Evolutionary conservation across 805 yeast species (phyloP).

Genomic region (Yarrowia divulgata): DNA sequence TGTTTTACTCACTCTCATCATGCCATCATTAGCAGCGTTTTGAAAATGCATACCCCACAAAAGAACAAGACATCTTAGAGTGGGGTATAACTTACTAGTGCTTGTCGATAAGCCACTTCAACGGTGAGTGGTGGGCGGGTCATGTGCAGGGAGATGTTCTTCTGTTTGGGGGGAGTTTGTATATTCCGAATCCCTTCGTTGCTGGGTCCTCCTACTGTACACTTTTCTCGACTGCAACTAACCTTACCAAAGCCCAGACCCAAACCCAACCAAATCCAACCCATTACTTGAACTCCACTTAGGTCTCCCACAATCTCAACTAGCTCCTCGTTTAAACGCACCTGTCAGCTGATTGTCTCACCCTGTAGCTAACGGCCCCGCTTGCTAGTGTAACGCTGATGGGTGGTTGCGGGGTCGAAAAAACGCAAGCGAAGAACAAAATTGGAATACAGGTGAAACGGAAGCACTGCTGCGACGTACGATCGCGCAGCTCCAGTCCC

Average conservation of each 20-base stretch:
- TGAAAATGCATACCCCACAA: conserved; percentile 17
- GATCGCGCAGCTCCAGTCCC: no score
- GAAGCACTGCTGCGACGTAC: no score
- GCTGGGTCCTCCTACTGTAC: no score
- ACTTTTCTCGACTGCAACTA: no score
- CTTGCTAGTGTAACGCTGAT: conserved; percentile 5
- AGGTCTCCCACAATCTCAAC: neutral
- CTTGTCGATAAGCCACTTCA: neutral
- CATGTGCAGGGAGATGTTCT: no score
- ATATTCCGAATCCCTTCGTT: no score
- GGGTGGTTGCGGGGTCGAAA: neutral
- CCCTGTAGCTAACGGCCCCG: conserved; percentile 11
- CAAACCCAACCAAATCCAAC: no score
- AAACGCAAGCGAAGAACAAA: neutral
- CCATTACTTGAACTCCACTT: neutral
- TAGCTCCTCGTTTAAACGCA: neutral
- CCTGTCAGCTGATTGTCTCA: conserved; percentile 28
- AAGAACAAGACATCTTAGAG: neutral
- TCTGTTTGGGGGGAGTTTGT: no score
- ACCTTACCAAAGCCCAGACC: no score
- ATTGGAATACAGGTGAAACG: neutral
- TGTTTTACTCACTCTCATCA: neutral
- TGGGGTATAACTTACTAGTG: neutral
- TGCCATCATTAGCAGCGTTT: neutral
- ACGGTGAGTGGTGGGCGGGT: neutral